Evolutionary conservation across 202 grass and related monocot species (phyloP).

Genomic region (Sporobolus alterniflorus): DNA sequence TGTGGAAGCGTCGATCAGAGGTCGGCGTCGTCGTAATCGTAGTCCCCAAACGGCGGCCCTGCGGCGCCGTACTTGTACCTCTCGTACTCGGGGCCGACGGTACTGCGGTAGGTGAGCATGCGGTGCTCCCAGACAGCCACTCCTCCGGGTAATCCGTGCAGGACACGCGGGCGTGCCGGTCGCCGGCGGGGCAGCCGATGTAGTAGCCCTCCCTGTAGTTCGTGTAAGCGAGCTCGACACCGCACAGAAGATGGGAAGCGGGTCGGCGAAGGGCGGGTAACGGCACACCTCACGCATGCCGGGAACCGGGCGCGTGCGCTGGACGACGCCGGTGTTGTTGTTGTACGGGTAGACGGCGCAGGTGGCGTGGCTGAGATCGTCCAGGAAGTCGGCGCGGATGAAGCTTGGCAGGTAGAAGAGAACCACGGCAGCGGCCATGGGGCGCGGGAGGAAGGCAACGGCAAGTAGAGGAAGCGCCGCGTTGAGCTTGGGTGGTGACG

Average conservation of each 20-base stretch:
- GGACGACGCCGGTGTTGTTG: neutral
- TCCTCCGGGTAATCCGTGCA: conserved; percentile 1
- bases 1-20: conserved; percentile 9
- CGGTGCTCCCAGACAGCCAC: conserved; percentile 9
- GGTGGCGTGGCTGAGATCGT: neutral
- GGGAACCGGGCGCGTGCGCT: neutral
- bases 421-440: neutral
- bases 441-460: neutral
- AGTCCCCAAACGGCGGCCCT: neutral
- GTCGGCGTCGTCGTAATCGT: neutral
- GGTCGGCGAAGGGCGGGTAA: neutral
- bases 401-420: neutral
- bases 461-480: neutral
- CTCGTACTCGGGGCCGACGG: neutral
- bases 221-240: conserved; percentile 1
- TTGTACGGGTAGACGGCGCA: neutral
- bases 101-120: neutral
- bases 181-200: neutral
- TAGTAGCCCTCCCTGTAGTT: conserved; percentile 21
- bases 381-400: neutral
- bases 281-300: neutral
- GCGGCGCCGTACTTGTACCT: neutral
- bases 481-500: too few relatives aligned
- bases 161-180: neutral
- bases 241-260: neutral